A percentile compares a stretch with the other conserved stretches of the same genome.
These are phyloP conservation scores for Camellia lanceoleosa DNA, from an alignment of 148 eudicot species.

Conservation along the genomic window DNA sequence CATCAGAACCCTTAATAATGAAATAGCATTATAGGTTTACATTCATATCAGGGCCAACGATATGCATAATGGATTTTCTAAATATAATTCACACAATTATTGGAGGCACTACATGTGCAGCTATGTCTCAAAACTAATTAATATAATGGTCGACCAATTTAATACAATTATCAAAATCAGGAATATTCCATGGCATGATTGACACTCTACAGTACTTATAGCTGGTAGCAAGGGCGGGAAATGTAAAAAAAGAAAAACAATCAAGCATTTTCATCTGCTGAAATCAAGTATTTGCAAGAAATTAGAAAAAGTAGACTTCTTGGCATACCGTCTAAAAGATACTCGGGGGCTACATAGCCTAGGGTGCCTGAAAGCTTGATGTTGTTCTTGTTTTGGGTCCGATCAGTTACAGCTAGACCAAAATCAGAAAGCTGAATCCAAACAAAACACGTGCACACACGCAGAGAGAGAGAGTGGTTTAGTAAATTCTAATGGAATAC, in stretches of 20 bases:
- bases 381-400: conserved; percentile 52
- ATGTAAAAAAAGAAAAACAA: neutral
- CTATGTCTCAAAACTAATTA: conserved; percentile 29
- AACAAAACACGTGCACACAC: neutral
- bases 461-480: neutral
- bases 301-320: neutral
- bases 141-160: conserved; percentile 7
- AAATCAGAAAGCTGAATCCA: conserved; percentile 70
- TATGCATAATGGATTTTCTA: neutral
- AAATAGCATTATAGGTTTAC: neutral
- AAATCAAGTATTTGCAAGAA: neutral
- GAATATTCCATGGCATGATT: neutral
- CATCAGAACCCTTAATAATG: neutral
- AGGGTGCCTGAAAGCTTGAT: conserved; percentile 80
- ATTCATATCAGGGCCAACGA: neutral
- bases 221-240: neutral
- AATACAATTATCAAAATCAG: neutral
- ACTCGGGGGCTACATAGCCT: conserved; percentile 91
- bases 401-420: conserved; percentile 59
- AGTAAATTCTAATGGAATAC: neutral
- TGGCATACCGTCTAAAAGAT: conserved; percentile 74
- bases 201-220: too few relatives aligned
- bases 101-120: conserved; percentile 42
- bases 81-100: conserved; percentile 17
- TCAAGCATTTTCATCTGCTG: neutral